These are phyloP conservation scores for Medicago ruthenica DNA, from an alignment of 306 rosid species.

Conservation along the genomic window DNA sequence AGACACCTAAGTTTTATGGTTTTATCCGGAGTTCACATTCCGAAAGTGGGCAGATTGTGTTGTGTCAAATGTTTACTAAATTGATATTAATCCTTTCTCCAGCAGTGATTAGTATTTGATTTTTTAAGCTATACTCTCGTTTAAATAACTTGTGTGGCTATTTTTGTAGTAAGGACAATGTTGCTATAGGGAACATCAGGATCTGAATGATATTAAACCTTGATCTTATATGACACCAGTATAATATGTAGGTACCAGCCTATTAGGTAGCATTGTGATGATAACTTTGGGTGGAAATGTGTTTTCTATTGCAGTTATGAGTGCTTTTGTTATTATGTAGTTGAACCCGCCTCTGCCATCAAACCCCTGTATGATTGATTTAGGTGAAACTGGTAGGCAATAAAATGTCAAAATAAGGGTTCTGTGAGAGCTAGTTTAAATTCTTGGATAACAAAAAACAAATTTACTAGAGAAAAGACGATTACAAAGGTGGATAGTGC, in stretches of 20 bases:
- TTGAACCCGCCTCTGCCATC: not conserved
- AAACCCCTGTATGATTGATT: not conserved
- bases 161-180: not conserved
- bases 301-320: not conserved
- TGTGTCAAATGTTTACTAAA: not conserved
- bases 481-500: not conserved
- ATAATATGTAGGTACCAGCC: not conserved
- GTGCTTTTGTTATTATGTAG: not conserved
- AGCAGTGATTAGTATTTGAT: not conserved
- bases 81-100: not conserved
- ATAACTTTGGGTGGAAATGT: not conserved
- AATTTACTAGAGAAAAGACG: not conserved
- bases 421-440: not conserved
- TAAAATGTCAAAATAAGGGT: not conserved
- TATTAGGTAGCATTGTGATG: not conserved
- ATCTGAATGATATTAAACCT: not conserved
- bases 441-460: not conserved
- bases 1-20: conserved; percentile 4
- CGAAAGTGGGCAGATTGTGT: conserved; percentile 20
- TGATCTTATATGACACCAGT: not conserved
- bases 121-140: conserved; percentile 5
- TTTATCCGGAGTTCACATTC: conserved; percentile 10
- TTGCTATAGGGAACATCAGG: not conserved
- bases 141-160: conserved; percentile 5
- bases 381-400: conserved; percentile 1